Evolutionary conservation across 805 yeast species (phyloP), one percentile per base, ranked within the genome.

Genomic region (Cyberlindnera mrakii): DNA sequence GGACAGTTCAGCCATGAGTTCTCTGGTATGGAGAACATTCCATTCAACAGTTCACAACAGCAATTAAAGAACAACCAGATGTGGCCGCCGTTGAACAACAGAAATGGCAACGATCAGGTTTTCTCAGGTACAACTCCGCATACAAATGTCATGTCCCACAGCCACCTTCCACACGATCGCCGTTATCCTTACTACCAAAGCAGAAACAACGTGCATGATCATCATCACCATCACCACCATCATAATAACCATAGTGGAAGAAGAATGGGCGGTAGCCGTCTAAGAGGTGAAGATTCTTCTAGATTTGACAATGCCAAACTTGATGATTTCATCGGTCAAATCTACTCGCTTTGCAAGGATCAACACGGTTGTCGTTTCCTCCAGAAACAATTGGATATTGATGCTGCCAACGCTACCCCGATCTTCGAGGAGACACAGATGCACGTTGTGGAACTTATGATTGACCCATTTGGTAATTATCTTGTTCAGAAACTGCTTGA

Each of bases 391-490:
- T 71, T 93, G 51, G 96, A 88, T 53, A 61, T 72, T 37, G 74
- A 76, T 10, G 63, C 68, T n/a, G 66, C 71, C 39, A 86, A 85
- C 13, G 83, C 90, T 8, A 74, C 83, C 27, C 67, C 80, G 58
- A 86, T 93, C 38, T 90, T 88, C 65, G 78, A 78, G 44, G 96
- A 93, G 61, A 85, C 88, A 35, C 77, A 79, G 51, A 67, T 75
- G 31, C 82, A 86, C 53, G 82, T 88, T 44, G 82, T 86, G 42
- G 96, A 88, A 60, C 71, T 93, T 49, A 91, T 93, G 98, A 76
- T 72, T 44, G 96, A 90, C 63, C 96, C 98, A 6, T 93, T 93
- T 68, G 99, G 99, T n/a, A 93, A 93, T 62, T 93, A 93, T 57
- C 70, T 93, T 57, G 78, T 95, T 51, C 99, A 93, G 65, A 93